Base-by-base conservation (phyloP, 2,329 filamentous ascomycete species). In the Ceratocystis harringtonii region DNA sequence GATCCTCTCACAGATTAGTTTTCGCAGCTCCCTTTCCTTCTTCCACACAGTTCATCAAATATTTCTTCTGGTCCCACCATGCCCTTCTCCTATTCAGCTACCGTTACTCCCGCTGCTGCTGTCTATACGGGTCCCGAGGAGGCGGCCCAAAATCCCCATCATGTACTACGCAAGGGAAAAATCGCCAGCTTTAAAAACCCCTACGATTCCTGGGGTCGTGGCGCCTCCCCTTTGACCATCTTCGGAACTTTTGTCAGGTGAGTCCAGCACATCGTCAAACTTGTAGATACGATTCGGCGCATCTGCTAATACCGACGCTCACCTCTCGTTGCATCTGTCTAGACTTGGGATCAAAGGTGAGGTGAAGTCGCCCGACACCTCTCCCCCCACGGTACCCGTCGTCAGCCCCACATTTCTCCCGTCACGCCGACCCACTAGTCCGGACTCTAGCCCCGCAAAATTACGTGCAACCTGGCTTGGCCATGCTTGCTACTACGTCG, bases 401-500 rank as follows among this genome's bases (percentile, higher is more conserved):
- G 81, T 79, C 65, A 82, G 81, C 68, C 89, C 90, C 0, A 71
- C 78, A 3, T 92, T 92, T 74, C 79, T 89, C 8, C 75, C 83
- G 1, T 77, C 77, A 15, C 83, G 89, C 65, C 19, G 48, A 8
- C n/a, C 45, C 45, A n/a, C 45, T 22, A 75, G 79, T 3, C 82
- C 81, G 12, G 76, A 76, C 12, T 22, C 44, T 5, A 28, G n/a
- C 12, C 19, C 22, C 52, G 71, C 75, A 19, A 79, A 81, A 50
- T 80, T 97, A 28, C 85, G 91, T 64, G 89, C 92, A 43, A 97
- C 92, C 50, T 96, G 92, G 92, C 84, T 97, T 1, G 92, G 92
- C 44, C 92, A 97, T 74, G 92, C 92, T 2, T 96, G 91, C 77
- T 96, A 91, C 77, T 92, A 90, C 71, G 84, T 95, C 70, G 92